phyloP scores from a whole-genome alignment of 2,329 filamentous ascomycete genomes.

The Xylaria sp. region DNA sequence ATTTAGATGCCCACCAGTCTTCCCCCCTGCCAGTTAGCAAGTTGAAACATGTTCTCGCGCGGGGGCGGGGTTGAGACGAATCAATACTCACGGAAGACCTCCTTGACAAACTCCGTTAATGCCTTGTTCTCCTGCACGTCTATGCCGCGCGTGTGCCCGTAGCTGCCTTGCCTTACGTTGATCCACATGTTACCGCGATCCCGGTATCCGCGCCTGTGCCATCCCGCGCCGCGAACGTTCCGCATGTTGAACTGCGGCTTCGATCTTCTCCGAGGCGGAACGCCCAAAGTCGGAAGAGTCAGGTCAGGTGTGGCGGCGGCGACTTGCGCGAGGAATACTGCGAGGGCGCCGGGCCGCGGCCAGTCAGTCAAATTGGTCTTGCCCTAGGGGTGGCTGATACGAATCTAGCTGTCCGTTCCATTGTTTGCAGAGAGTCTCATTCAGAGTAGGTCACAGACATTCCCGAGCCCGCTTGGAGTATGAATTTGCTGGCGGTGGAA shows the following conservation, averaged over 20 bases:
- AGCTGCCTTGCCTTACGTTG: slow-evolving; percentile 29
- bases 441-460: not conserved
- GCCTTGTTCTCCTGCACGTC: slow-evolving; percentile 27
- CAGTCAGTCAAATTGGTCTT: not conserved
- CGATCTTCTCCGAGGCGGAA: not conserved
- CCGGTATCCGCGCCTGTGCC: slow-evolving; percentile 31
- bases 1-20: not conserved
- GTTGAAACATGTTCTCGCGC: not conserved
- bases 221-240: slow-evolving; percentile 22
- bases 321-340: slow-evolving; percentile 6
- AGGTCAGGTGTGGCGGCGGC: slow-evolving; percentile 4
- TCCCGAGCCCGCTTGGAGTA: not conserved
- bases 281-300: not conserved
- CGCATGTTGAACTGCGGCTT: not conserved
- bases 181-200: slow-evolving; percentile 30
- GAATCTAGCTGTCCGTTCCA: not conserved
- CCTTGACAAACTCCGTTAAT: slow-evolving; percentile 16
- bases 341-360: not conserved
- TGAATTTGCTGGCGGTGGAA: not conserved
- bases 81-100: slow-evolving; percentile 9
- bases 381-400: not conserved
- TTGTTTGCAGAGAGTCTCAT: not conserved
- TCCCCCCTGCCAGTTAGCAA: not conserved
- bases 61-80: not conserved
- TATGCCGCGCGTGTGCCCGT: slow-evolving; percentile 20